A percentile compares a stretch with the other conserved stretches of the same genome.
phyloP scores from a whole-genome alignment of 169 alveolate genomes.

The Blepharisma undulans region DNA sequence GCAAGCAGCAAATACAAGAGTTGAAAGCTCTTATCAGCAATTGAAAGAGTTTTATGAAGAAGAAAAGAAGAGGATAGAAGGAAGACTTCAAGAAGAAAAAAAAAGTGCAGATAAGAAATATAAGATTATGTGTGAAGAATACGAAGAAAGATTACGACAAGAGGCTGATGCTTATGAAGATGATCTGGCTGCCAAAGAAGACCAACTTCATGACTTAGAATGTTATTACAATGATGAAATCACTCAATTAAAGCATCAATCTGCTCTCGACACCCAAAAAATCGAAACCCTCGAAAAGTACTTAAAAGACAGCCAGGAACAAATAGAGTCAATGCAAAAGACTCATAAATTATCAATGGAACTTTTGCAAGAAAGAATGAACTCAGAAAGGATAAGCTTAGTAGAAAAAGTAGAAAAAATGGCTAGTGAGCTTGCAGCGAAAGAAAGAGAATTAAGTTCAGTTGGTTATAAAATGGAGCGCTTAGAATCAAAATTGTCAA shows the following conservation, averaged over 20 bases:
- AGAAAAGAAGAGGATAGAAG: conserved; percentile 32
- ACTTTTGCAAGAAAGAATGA: not conserved
- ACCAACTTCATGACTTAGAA: conserved; percentile 13
- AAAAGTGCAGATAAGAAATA: conserved; percentile 21
- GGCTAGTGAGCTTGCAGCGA: conserved; percentile 50
- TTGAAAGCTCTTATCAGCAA: not conserved
- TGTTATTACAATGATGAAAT: conserved; percentile 16
- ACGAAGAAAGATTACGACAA: conserved; percentile 26
- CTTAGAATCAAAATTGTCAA: conserved; percentile 54
- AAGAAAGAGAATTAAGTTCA: conserved; percentile 71
- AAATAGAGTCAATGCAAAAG: conserved; percentile 12
- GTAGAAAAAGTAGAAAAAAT: conserved; percentile 70
- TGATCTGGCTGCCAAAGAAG: not conserved
- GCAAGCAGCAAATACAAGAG: not conserved
- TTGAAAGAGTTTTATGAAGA: conserved; percentile 23
- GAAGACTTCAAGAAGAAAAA: conserved; percentile 34
- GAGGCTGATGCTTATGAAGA: conserved; percentile 31
- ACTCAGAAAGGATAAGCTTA: conserved; percentile 67
- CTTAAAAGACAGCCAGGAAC: conserved; percentile 72
- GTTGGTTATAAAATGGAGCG: conserved; percentile 68
- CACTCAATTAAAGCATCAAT: conserved; percentile 67
- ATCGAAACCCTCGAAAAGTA: conserved; percentile 68
- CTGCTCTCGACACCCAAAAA: conserved; percentile 61
- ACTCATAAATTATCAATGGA: not conserved
- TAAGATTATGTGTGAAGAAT: conserved; percentile 20